Conservation (phyloP, 106 monocot species). For the Alisma plantagoaquatica region DNA sequence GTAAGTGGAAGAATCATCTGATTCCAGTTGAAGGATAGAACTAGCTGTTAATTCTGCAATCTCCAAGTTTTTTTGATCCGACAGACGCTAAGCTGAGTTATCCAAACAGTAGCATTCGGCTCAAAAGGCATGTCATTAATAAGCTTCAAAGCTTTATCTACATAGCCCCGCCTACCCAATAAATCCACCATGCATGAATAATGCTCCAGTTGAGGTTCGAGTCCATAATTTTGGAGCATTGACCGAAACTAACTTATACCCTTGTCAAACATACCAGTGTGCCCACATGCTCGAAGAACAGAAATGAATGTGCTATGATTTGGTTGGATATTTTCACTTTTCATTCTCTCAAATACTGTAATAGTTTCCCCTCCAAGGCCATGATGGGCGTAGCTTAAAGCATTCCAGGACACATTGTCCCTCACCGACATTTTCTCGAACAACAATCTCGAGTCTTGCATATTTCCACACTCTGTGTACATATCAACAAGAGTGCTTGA, state of each 20-base stretch:
- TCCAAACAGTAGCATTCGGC: slow-evolving; percentile 83
- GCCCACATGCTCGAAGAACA: slow-evolving; percentile 74
- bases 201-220: slow-evolving; percentile 83
- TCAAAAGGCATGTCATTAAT: slow-evolving; percentile 59
- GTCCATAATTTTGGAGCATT: slow-evolving; percentile 39
- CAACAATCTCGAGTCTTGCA: slow-evolving; percentile 43
- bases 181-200: slow-evolving; percentile 94
- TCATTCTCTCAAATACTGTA: slow-evolving; percentile 63
- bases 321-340: slow-evolving; percentile 42
- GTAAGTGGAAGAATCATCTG: slow-evolving; percentile 70
- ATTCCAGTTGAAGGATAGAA: slow-evolving; percentile 40
- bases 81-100: slow-evolving; percentile 57
- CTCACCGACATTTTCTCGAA: slow-evolving; percentile 45
- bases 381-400: slow-evolving; percentile 68
- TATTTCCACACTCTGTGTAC: slow-evolving; percentile 79
- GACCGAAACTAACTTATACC: slow-evolving; percentile 46
- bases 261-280: slow-evolving; percentile 55
- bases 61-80: slow-evolving; percentile 48
- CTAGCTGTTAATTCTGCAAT: slow-evolving; percentile 55
- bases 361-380: slow-evolving; percentile 59
- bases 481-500: slow-evolving; percentile 80
- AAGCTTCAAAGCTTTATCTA: slow-evolving; percentile 47
- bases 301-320: slow-evolving; percentile 73
- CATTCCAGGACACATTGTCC: slow-evolving; percentile 81
- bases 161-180: slow-evolving; percentile 41